phyloP scores from a whole-genome alignment of 345 rosid genomes.

The Lagerstroemia speciosa region DNA sequence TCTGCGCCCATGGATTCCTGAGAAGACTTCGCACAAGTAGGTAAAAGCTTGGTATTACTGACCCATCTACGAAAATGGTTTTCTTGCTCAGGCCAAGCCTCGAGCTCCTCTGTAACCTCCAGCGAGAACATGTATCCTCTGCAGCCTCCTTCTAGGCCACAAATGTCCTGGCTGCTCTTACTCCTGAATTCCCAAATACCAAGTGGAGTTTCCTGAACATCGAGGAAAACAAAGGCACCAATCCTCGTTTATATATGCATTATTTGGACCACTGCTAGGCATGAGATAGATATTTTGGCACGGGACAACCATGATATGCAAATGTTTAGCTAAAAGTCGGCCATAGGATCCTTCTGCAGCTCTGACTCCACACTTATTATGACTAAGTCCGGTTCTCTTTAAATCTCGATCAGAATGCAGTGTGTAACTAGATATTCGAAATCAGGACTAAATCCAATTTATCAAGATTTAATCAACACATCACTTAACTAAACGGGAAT shows the following conservation, averaged over 20 bases:
- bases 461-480: neutral
- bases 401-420: neutral
- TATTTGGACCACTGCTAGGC: neutral
- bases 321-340: no score
- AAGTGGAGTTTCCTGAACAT: conserved; percentile 52
- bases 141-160: conserved; percentile 40
- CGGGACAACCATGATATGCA: no score
- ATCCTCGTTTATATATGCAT: neutral
- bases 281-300: no score
- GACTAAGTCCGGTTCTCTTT: neutral
- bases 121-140: conserved; percentile 57
- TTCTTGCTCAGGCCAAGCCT: conserved; percentile 66
- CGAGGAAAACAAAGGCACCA: neutral
- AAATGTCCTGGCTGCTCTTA: conserved; percentile 39
- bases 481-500: neutral
- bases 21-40: no score
- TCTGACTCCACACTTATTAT: neutral
- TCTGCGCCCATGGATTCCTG: no score
- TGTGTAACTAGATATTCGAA: neutral
- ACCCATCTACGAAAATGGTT: conserved; percentile 65
- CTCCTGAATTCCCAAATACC: conserved; percentile 67
- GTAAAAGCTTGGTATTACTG: neutral
- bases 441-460: neutral
- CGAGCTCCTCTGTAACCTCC: conserved; percentile 71
- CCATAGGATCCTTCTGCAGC: neutral